Base-by-base conservation (phyloP, 2,329 filamentous ascomycete genomes). In the Eutypa lata region DNA sequence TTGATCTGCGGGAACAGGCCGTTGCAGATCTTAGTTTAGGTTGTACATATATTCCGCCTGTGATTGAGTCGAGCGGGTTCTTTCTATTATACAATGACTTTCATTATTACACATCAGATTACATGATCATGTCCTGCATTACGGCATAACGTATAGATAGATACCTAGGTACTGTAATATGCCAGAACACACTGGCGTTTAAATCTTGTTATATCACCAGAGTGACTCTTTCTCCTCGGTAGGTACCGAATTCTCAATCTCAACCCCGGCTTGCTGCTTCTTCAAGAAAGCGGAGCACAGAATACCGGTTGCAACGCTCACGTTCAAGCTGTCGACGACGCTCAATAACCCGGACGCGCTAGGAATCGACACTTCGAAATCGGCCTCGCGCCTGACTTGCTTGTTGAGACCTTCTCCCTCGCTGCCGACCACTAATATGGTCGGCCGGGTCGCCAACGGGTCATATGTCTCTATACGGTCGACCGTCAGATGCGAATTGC, bases 291-390 rank as follows among this genome's bases (percentile, higher is more conserved):
- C 77, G 57, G 86, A 81, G 56, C 86, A 87, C 48, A 97, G 73
- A 47, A 97, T 74, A 1, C 84, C 91, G 7, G 90, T 84, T 1
- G 94, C 93, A 19, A 96, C 92, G 65, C 90, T 91, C 38, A 97
- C 94, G 67, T 99, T 97, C 68, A 99, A 73, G 69, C 91, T 96
- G 70, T 97, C 93, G 2, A 99, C 84, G 67, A 60, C 84, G 68
- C 64, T 80, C 67, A 63, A 76, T 57, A 65, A 73, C 42, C 70
- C 79, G 58, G 59, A 73, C 69, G 69, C 80, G 68, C 68, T 81
- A 59, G 79, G 79, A 50, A 99, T 90, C 7, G 86, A 82, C 4
- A 87, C 62, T 60, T 86, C 77, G 28, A 76, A 76, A 59, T 96
- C 84, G 0, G 89, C 87, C 53, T 82, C 78, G 42, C 80, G 82